Conservation (phyloP, 2,329 filamentous ascomycete genomes). For the Cadophora sp. region DNA sequence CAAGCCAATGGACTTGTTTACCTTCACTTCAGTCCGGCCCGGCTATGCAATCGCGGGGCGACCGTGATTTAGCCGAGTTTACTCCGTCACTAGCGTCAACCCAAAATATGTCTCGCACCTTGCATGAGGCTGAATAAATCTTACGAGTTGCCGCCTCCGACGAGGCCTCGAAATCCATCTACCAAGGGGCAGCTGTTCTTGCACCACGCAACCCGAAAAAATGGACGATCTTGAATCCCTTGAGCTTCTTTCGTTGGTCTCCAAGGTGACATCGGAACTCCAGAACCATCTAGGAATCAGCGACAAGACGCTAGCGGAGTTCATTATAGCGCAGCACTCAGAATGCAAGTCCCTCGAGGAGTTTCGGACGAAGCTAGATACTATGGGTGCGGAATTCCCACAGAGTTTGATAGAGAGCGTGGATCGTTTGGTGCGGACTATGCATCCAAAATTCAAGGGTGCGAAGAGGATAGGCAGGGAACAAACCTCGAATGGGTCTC, state of each 20-base stretch:
- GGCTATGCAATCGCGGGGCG: too few species aligned
- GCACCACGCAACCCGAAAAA: constrained; percentile 20
- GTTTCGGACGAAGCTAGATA: constrained; percentile 78
- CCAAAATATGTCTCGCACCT: neutral
- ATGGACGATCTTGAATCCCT: constrained; percentile 79
- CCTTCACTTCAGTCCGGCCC: too few species aligned
- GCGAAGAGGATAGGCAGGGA: constrained; percentile 50
- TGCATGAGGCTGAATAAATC: neutral
- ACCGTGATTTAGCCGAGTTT: neutral
- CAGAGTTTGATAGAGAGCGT: constrained; percentile 88
- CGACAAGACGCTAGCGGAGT: constrained; percentile 96
- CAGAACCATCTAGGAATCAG: constrained; percentile 91
- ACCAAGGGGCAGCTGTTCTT: neutral
- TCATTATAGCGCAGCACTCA: constrained; percentile 88
- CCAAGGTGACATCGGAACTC: constrained; percentile 91
- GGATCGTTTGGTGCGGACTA: constrained; percentile 83
- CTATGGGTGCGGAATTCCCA: constrained; percentile 82
- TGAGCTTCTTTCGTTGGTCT: constrained; percentile 92
- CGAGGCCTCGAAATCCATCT: neutral
- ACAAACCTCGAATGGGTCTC: constrained; percentile 51
- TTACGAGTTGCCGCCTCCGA: neutral
- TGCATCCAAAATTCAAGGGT: constrained; percentile 88
- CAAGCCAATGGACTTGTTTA: too few species aligned
- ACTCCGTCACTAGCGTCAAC: neutral
- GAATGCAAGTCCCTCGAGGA: constrained; percentile 73